Conservation (phyloP, 2,329 filamentous ascomycete genomes). For the Bipolaris cookei region DNA sequence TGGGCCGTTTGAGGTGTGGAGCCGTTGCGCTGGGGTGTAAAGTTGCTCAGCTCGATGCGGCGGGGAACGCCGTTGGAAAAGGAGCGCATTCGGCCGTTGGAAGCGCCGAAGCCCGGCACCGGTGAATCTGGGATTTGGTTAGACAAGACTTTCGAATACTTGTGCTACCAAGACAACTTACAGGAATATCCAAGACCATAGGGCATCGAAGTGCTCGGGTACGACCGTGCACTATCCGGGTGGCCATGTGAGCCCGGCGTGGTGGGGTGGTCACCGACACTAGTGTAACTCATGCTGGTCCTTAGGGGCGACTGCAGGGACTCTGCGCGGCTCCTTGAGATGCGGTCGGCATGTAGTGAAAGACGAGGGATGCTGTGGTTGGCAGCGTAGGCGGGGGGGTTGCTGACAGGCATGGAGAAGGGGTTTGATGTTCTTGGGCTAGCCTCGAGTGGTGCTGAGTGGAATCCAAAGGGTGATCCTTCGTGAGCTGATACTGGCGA, state of each 20-base stretch:
- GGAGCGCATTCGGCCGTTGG: conserved; percentile 48
- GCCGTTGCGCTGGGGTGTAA: conserved; percentile 42
- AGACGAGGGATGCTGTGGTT: conserved; percentile 52
- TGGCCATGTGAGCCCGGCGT: conserved; percentile 34
- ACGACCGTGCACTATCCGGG: conserved; percentile 33
- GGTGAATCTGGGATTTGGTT: conserved; percentile 41
- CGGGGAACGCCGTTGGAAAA: conserved; percentile 49
- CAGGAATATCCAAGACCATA: conserved; percentile 50
- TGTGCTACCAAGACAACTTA: conserved; percentile 21
- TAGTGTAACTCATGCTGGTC: conserved; percentile 55
- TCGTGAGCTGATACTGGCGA: conserved; percentile 55
- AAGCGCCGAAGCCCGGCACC: conserved; percentile 50
- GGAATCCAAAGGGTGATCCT: conserved; percentile 50
- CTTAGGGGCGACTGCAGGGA: conserved; percentile 54
- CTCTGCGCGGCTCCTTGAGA: conserved; percentile 51
- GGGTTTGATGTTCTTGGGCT: conserved; percentile 50
- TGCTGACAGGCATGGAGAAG: conserved; percentile 46
- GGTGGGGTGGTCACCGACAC: conserved; percentile 35
- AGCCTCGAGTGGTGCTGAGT: conserved; percentile 43
- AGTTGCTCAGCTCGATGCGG: conserved; percentile 52
- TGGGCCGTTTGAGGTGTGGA: conserved; percentile 51
- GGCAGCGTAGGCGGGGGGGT: conserved; percentile 44
- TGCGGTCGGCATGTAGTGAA: conserved; percentile 52
- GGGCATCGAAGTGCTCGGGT: conserved; percentile 46
- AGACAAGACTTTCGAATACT: conserved; percentile 11